Percentiles rank a stretch among this genome's conserved stretches.
Evolutionary conservation across 1,284 basidiomycete genomes (phyloP).

Genomic region (Microstroma glucosiphilum): DNA sequence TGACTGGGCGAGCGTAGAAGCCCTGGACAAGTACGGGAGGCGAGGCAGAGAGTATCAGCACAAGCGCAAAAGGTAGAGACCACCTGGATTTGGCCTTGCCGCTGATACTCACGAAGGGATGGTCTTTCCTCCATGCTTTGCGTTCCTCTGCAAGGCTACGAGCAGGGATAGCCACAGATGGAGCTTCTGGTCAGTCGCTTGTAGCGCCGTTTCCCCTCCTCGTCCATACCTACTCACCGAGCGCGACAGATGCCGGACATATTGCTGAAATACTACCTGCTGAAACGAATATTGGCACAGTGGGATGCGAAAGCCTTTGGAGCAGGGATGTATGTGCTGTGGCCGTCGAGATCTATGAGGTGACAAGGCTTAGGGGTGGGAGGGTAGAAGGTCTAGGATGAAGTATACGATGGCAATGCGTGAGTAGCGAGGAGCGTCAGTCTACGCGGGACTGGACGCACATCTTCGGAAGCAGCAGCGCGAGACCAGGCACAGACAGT

Average conservation of each 20-base stretch:
- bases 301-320: no score
- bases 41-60: not conserved
- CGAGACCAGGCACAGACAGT: no score
- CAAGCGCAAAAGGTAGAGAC: not conserved
- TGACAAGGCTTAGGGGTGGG: no score
- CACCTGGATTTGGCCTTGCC: not conserved
- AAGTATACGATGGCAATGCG: no score
- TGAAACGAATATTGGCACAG: not conserved
- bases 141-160: conserved; percentile 85
- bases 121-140: conserved; percentile 98
- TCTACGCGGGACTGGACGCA: no score
- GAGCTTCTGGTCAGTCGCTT: no score
- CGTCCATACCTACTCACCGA: not conserved
- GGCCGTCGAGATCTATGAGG: no score
- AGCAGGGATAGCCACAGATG: not conserved
- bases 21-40: conserved; percentile 59
- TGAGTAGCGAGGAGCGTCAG: no score
- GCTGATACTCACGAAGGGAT: conserved; percentile 77
- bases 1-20: conserved; percentile 88
- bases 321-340: no score
- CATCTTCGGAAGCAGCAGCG: no score
- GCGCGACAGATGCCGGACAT: conserved; percentile 13
- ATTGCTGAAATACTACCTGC: not conserved
- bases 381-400: no score
- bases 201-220: no score